Base-by-base conservation (phyloP, 768 basidiomycete species). In the Collybiopsis confluens region DNA sequence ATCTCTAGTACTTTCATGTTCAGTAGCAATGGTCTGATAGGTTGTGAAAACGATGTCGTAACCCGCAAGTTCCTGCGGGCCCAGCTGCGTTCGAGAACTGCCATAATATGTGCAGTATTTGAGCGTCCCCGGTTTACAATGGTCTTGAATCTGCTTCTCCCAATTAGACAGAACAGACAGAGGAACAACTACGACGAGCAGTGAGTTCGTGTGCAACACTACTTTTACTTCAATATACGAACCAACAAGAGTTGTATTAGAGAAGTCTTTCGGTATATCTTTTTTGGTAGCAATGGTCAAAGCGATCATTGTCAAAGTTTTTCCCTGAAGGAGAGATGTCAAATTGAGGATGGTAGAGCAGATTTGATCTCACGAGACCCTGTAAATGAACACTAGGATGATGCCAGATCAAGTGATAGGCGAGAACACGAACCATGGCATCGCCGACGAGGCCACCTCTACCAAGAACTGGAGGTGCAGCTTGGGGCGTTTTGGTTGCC, bases 381-480 rank as follows among this genome's bases (percentile, higher is more conserved):
- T 47, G 42, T 5, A 26, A 45, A 18, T 27, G n/a, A n/a, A n/a
- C n/a, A n/a, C n/a, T n/a, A n/a, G n/a, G n/a, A n/a, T 15, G 2
- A 28, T 45, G 26, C 30, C 20, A 45, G 44, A 45, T 28, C 44
- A 45, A 18, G 26, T 45, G 9, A 1, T 11, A 16, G 18, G 44
- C 11, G 24, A 2, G 0, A 47, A 41, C 27, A 26, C 51, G 24
- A 50, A 76, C 93, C 94, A 97, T 97, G 37, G 90, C 88, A 68
- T 96, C 94, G 1, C 88, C 93, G 54, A 89, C 83, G 46, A 96
- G 72, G 2, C 90, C 93, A n/a, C 94, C 94, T 61, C 85, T 74
- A 9, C 92, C 92, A 20, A 95, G 79, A 0, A 60, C 59, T 2
- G 92, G 92, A 1, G 74, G 63, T 0, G 70, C 69, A 50, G 79